Conservation (phyloP, 495 filamentous ascomycete genomes). For the Penicillium odoratum region DNA sequence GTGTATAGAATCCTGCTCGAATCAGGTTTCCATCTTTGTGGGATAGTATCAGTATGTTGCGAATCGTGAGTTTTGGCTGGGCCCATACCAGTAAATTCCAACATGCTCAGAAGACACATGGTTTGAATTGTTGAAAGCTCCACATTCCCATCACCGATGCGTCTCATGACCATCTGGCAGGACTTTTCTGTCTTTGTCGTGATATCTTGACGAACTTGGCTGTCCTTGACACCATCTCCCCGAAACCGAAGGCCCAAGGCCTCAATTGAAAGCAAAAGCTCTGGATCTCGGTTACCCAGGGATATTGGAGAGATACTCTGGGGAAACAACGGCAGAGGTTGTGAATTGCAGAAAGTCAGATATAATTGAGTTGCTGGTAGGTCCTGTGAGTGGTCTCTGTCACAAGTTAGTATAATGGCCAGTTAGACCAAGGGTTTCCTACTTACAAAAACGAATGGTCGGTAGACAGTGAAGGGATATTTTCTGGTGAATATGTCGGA, state of each 20-base stretch:
- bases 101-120: conserved; percentile 39
- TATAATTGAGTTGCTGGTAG: neutral
- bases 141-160: conserved; percentile 31
- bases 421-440: neutral
- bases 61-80: neutral
- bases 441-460: neutral
- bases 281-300: conserved; percentile 28
- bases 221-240: conserved; percentile 10
- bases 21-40: conserved; percentile 34
- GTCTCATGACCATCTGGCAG: conserved; percentile 31
- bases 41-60: neutral
- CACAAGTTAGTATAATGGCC: neutral
- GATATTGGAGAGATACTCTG: conserved; percentile 21
- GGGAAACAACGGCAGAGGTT: conserved; percentile 42
- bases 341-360: conserved; percentile 14
- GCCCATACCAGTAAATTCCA: conserved; percentile 41
- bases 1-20: conserved; percentile 38
- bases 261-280: conserved; percentile 38
- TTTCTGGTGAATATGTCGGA: neutral
- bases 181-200: conserved; percentile 30
- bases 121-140: conserved; percentile 46
- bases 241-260: conserved; percentile 37
- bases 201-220: conserved; percentile 17
- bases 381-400: conserved; percentile 3
- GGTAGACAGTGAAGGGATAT: neutral